Conservation (phyloP, 805 yeast species). For the Huiozyma sinensis region DNA sequence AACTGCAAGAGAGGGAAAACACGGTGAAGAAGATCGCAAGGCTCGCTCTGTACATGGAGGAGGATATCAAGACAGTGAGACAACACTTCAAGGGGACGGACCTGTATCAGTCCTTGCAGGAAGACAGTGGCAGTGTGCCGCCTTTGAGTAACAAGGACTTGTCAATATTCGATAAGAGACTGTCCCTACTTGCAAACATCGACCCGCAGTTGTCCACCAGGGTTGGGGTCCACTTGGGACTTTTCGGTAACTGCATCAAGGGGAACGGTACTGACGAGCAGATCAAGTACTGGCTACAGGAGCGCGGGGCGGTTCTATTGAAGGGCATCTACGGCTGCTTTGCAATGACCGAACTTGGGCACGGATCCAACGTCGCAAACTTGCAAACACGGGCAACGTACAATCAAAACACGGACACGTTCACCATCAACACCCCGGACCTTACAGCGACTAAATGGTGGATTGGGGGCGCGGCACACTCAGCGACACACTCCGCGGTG, state of each 20-base stretch:
- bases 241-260: constrained; percentile 68
- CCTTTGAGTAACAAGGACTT: constrained; percentile 19
- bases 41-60: constrained; percentile 49
- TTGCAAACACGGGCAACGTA: constrained; percentile 87
- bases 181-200: constrained; percentile 47
- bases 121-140: constrained; percentile 6
- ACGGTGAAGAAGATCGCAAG: constrained; percentile 54
- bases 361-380: constrained; percentile 90
- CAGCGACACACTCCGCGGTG: constrained; percentile 78
- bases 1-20: constrained; percentile 45
- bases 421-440: constrained; percentile 76
- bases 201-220: constrained; percentile 80
- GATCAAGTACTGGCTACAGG: constrained; percentile 69
- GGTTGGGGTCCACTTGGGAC: constrained; percentile 78
- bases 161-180: constrained; percentile 42
- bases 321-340: constrained; percentile 76
- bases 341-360: constrained; percentile 88
- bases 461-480: constrained; percentile 97
- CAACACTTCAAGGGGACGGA: constrained; percentile 16
- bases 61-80: constrained; percentile 24
- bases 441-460: constrained; percentile 95
- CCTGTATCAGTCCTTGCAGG: constrained; percentile 19
- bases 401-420: constrained; percentile 52
- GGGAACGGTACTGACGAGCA: constrained; percentile 87
- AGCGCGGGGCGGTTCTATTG: constrained; percentile 49